phyloP scores from a whole-genome alignment of 495 filamentous ascomycete genomes.

The Hyaloscypha bicolor region DNA sequence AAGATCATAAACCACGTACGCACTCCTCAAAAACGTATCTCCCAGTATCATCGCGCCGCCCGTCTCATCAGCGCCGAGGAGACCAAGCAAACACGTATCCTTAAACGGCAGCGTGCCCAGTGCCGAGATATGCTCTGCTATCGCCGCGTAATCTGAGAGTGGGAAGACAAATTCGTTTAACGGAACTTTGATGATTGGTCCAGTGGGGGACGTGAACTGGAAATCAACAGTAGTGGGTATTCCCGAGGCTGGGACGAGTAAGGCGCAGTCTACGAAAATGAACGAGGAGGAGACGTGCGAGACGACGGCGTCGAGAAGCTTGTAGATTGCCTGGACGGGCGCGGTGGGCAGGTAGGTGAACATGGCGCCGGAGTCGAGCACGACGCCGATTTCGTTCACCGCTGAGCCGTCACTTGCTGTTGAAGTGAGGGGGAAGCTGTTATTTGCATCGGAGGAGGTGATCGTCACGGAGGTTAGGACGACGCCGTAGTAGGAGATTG shows the following conservation, averaged over 20 bases:
- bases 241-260: slow-evolving; percentile 55
- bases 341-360: slow-evolving; percentile 75
- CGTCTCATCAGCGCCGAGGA: slow-evolving; percentile 17
- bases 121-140: slow-evolving; percentile 39
- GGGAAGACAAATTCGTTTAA: slow-evolving; percentile 76
- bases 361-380: slow-evolving; percentile 88
- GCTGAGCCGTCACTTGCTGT: slow-evolving; percentile 33
- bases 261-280: slow-evolving; percentile 48
- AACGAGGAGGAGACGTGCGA: slow-evolving; percentile 46
- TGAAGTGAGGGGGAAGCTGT: slow-evolving; percentile 29
- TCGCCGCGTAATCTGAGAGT: neutral
- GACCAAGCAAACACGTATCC: slow-evolving; percentile 34
- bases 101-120: slow-evolving; percentile 33
- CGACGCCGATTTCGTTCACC: slow-evolving; percentile 55
- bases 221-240: slow-evolving; percentile 47
- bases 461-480: slow-evolving; percentile 53
- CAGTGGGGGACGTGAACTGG: slow-evolving; percentile 56
- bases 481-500: slow-evolving; percentile 39
- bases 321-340: slow-evolving; percentile 59
- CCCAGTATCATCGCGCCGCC: slow-evolving; percentile 52
- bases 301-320: slow-evolving; percentile 54
- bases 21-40: slow-evolving; percentile 89
- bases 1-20: slow-evolving; percentile 94
- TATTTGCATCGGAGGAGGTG: slow-evolving; percentile 38
- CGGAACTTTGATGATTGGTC: slow-evolving; percentile 66